These are phyloP conservation scores for Avicennia marina DNA, from an alignment of 257 asterid species.

Conservation along the genomic window DNA sequence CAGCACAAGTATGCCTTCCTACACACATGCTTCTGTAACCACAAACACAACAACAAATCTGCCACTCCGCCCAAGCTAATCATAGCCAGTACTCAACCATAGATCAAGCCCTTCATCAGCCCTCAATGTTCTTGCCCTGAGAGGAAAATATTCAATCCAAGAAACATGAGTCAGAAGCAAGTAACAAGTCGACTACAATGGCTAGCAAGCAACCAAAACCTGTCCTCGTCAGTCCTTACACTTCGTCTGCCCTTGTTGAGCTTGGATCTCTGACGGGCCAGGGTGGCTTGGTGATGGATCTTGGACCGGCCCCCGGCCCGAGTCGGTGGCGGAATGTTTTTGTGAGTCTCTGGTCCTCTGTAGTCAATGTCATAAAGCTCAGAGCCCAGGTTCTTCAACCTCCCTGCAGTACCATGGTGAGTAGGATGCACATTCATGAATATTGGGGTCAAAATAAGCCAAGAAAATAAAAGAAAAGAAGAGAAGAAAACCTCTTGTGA, in stretches of 20 bases:
- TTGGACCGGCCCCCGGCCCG: slow-evolving; percentile 31
- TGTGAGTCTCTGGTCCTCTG: slow-evolving; percentile 57
- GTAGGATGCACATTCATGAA: neutral
- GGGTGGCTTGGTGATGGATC: slow-evolving; percentile 19
- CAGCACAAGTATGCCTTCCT: too few relatives aligned
- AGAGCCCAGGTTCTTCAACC: slow-evolving; percentile 26
- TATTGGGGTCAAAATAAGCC: too few relatives aligned
- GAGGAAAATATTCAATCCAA: neutral
- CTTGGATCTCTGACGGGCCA: slow-evolving; percentile 31
- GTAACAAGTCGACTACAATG: neutral
- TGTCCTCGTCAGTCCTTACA: slow-evolving; percentile 24
- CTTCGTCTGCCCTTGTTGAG: slow-evolving; percentile 6
- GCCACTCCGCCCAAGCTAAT: slow-evolving; percentile 6
- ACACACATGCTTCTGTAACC: too few relatives aligned
- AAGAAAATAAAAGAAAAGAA: neutral
- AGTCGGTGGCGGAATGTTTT: slow-evolving; percentile 38
- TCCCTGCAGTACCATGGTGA: slow-evolving; percentile 22
- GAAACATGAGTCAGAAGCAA: neutral
- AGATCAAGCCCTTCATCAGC: neutral
- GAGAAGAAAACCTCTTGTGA: slow-evolving; percentile 27
- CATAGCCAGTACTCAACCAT: neutral
- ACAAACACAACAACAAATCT: neutral
- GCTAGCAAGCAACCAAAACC: too few relatives aligned
- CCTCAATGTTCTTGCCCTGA: slow-evolving; percentile 14
- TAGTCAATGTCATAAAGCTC: slow-evolving; percentile 44